Evolutionary conservation across 371 early-diverging fungal species (phyloP), one percentile per base, ranked within the genome.

Genomic region (Rhizomucor miehei): DNA sequence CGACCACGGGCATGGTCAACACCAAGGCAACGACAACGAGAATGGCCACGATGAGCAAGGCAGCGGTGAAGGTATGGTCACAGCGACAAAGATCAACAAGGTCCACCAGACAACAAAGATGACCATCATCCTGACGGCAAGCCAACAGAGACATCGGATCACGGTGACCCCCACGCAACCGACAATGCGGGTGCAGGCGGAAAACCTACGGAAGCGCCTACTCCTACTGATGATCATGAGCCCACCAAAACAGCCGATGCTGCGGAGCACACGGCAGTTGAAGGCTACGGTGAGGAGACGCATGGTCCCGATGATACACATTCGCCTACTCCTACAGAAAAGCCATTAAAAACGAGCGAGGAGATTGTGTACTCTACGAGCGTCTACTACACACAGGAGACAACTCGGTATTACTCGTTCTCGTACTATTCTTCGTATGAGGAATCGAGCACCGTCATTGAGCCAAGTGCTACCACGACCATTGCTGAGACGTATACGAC

Each of bases 161-260:
- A 48, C 10, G 48, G 48, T 9, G 24, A 48, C 48, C 34, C 47
- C 25, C 47, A 17, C n/a, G 20, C 24, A 25, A 47, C 47, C 19
- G 47, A 24, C 25, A 5, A 23, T 47, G 47, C 20, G 6, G 6
- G 23, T 25, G 47, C 9, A 23, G 20, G 23, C 16, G 47, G 25
- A 19, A 47, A 47, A 17, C 38, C 38, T 10, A 38, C 38, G 9
- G 38, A 14, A 38, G 10, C 9, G 38, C 38, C 38, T 38, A 14
- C 38, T 38, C 38, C 38, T 10, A 38, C 38, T 14, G 38, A 38
- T 9, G 10, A 38, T 9, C 38, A 38, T 9, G 10, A 38, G 38
- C 38, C 38, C 14, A 38, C 38, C 14, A 14, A 14, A 9, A 38
- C 38, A 38, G 38, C 38, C 14, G 38, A 38, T 38, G 38, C 38